Percentiles rank a stretch among this genome's conserved stretches.
These are phyloP conservation scores for Neoboletus magnificus DNA, from an alignment of 768 basidiomycete species.

Conservation along the genomic window DNA sequence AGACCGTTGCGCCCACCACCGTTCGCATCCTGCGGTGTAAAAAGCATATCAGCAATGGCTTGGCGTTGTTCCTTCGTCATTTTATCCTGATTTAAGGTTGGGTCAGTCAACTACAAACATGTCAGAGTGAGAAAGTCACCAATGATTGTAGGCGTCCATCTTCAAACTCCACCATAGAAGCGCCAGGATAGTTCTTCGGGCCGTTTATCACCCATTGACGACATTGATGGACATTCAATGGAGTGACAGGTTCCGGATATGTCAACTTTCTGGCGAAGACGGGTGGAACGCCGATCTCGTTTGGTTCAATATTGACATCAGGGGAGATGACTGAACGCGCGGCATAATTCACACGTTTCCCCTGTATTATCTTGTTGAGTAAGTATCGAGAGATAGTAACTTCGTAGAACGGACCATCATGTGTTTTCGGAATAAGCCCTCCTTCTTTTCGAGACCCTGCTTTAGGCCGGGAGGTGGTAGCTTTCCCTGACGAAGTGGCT, in stretches of 20 bases:
- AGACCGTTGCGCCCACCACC: constrained; percentile 50
- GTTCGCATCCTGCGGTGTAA: constrained; percentile 81
- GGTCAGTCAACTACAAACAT: constrained; percentile 1
- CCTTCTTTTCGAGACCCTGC: constrained; percentile 97
- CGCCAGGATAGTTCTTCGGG: constrained; percentile 85
- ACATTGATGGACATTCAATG: constrained; percentile 84
- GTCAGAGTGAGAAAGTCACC: constrained; percentile 37
- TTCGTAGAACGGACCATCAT: constrained; percentile 80
- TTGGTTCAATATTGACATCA: constrained; percentile 98
- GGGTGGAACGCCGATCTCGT: constrained; percentile 97
- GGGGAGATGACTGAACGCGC: constrained; percentile 99
- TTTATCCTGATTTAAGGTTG: constrained; percentile 58
- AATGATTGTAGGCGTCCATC: constrained; percentile 86
- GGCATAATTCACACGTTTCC: constrained; percentile 98
- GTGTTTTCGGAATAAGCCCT: constrained; percentile 94
- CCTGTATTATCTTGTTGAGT: constrained; percentile 45
- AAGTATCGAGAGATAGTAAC: background rate
- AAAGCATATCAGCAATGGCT: constrained; percentile 91
- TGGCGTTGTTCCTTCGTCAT: constrained; percentile 85
- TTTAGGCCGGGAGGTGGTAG: constrained; percentile 92
- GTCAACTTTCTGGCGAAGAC: constrained; percentile 96
- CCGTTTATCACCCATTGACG: constrained; percentile 90
- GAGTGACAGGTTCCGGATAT: constrained; percentile 95
- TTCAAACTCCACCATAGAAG: constrained; percentile 92
- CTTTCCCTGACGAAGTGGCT: constrained; percentile 80